Percentiles rank a stretch among this genome's conserved stretches.
Evolutionary conservation across 768 basidiomycete genomes (phyloP).

Genomic region (Rhizopogon vesiculosus): DNA sequence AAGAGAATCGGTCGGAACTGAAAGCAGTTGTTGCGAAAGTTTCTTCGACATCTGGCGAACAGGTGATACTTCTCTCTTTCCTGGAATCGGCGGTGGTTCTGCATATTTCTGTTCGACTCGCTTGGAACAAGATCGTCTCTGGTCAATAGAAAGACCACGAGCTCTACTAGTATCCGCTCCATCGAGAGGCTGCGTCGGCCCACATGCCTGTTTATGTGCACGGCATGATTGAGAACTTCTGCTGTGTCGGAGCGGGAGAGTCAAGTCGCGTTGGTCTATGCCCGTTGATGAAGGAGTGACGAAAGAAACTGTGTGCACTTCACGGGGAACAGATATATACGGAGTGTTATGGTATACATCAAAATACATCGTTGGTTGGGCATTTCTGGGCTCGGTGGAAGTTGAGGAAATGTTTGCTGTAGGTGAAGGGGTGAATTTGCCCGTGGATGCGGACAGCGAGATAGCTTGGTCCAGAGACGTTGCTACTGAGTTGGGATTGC

Average conservation of each 20-base stretch:
- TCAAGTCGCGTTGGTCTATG: conserved; percentile 2
- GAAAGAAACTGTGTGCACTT: conserved; percentile 48
- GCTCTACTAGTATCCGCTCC: conserved; percentile 4
- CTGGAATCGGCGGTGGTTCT: conserved; percentile 31
- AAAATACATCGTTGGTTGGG: conserved; percentile 54
- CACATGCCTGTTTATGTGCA: conserved; percentile 3
- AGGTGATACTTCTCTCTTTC: conserved; percentile 15
- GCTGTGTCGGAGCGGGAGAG: conserved; percentile 36
- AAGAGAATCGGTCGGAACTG: conserved; percentile 27
- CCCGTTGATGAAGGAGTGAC: conserved; percentile 21
- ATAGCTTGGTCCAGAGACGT: not conserved
- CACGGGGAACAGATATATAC: conserved; percentile 34
- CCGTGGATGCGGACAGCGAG: not conserved
- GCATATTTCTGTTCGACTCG: conserved; percentile 33
- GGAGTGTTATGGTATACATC: conserved; percentile 54
- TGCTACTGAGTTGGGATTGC: not conserved
- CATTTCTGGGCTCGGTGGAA: conserved; percentile 28
- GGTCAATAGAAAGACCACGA: conserved; percentile 57
- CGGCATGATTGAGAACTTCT: conserved; percentile 44
- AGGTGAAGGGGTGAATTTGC: not conserved
- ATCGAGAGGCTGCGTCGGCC: not conserved
- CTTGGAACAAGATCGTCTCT: conserved; percentile 33
- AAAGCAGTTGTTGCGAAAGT: conserved; percentile 37
- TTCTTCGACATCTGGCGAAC: conserved; percentile 47
- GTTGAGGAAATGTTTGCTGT: conserved; percentile 3